These are phyloP conservation scores for Sordaria brevicollis DNA, from an alignment of 495 filamentous ascomycete genomes.

Conservation along the genomic window DNA sequence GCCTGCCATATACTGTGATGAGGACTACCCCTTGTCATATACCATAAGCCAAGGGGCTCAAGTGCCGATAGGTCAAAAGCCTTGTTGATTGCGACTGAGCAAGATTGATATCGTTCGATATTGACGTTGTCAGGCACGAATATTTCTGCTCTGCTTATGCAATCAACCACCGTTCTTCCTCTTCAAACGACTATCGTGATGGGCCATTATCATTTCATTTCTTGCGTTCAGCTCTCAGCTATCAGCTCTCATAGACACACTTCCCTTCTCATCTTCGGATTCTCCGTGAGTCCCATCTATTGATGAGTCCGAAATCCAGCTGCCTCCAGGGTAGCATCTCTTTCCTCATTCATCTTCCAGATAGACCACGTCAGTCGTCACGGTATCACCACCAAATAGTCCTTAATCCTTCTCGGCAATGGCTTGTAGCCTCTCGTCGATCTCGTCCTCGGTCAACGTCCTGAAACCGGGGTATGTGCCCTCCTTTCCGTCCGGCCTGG, in stretches of 20 bases:
- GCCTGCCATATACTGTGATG: neutral
- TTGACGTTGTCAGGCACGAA: neutral
- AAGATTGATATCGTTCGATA: neutral
- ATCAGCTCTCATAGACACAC: neutral
- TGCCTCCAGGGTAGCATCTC: conserved; percentile 6
- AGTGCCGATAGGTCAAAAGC: neutral
- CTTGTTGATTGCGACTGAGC: neutral
- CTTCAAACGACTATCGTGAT: neutral
- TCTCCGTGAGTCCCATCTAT: neutral
- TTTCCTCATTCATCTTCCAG: conserved; percentile 4
- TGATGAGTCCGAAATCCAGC: neutral
- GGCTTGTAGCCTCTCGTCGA: conserved; percentile 93
- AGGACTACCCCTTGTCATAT: neutral
- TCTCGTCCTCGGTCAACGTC: conserved; percentile 90
- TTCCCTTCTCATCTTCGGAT: neutral
- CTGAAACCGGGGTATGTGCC: conserved; percentile 70
- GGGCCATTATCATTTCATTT: neutral
- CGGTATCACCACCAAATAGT: neutral
- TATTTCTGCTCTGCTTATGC: neutral
- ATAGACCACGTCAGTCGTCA: conserved; percentile 9
- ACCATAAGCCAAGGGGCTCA: neutral
- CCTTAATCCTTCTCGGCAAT: conserved; percentile 94
- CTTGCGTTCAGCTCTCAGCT: neutral
- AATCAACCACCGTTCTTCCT: neutral
- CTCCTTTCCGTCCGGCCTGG: conserved; percentile 66